Percentiles rank a stretch among this genome's conserved stretches.
Conservation (phyloP, 352 stramenopile species). For the Phytophthora syringae region DNA sequence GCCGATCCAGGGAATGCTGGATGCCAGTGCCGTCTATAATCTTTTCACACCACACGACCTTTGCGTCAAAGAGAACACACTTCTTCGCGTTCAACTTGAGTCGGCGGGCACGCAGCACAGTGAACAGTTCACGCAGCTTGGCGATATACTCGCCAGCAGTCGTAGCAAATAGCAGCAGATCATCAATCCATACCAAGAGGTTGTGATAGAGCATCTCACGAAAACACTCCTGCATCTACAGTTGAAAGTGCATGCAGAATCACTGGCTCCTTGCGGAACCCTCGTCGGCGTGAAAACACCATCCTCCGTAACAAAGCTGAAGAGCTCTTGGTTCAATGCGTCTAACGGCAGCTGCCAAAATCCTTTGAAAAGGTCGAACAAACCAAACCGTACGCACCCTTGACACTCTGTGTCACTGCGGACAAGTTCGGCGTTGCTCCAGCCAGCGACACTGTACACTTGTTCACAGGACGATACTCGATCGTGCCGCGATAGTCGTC, state of each 20-base stretch:
- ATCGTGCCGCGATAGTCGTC: neutral
- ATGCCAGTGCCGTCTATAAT: neutral
- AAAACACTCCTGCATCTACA: neutral
- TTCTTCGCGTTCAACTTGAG: neutral
- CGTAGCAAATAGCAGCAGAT: neutral
- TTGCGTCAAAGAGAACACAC: neutral
- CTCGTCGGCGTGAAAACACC: neutral
- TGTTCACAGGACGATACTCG: neutral
- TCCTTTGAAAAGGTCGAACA: neutral
- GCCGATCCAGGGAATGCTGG: neutral
- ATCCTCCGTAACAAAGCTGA: neutral
- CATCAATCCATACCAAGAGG: neutral
- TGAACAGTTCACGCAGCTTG: neutral
- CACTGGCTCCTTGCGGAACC: neutral
- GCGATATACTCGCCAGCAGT: neutral
- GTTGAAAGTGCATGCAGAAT: neutral
- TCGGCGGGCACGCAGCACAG: neutral
- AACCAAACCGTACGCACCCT: neutral
- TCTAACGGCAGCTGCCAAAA: neutral
- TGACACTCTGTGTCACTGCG: neutral
- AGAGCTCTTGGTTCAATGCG: neutral
- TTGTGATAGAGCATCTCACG: too few species aligned
- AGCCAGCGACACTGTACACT: neutral
- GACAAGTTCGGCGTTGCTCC: neutral
- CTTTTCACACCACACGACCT: neutral